Percentiles rank a stretch among this genome's conserved stretches.
These are phyloP conservation scores for Ambrosiella cleistominuta DNA, from an alignment of 2,329 filamentous ascomycete species.

Conservation along the genomic window DNA sequence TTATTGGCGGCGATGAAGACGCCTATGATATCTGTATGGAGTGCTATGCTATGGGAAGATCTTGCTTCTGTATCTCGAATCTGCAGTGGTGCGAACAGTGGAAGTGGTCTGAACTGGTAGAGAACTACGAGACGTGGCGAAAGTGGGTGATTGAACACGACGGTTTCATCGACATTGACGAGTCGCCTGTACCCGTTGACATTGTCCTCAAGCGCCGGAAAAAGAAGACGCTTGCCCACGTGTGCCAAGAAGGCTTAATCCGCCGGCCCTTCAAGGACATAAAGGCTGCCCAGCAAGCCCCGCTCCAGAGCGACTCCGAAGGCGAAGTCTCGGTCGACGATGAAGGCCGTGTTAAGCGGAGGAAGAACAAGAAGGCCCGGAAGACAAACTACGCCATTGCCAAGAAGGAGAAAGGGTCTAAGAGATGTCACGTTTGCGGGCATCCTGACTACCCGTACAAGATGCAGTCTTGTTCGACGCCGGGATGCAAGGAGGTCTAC, in stretches of 20 bases:
- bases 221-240: slow-evolving; percentile 70
- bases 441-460: slow-evolving; percentile 70
- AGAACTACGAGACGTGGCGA: slow-evolving; percentile 71
- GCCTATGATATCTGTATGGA: slow-evolving; percentile 97
- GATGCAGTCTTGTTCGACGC: slow-evolving; percentile 57
- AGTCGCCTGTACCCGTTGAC: slow-evolving; percentile 52
- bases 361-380: not conserved
- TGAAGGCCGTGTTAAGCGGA: slow-evolving; percentile 27
- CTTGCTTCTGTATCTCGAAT: slow-evolving; percentile 72
- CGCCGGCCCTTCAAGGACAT: slow-evolving; percentile 69
- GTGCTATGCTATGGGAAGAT: slow-evolving; percentile 93
- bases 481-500: slow-evolving; percentile 55
- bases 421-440: slow-evolving; percentile 68
- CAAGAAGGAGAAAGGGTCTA: slow-evolving; percentile 25
- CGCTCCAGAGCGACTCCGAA: slow-evolving; percentile 24
- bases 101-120: slow-evolving; percentile 58
- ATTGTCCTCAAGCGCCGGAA: slow-evolving; percentile 47
- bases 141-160: slow-evolving; percentile 58
- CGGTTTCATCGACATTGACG: slow-evolving; percentile 44
- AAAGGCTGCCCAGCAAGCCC: slow-evolving; percentile 34
- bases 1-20: slow-evolving; percentile 53
- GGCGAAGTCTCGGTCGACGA: slow-evolving; percentile 40
- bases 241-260: slow-evolving; percentile 81
- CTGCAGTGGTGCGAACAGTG: slow-evolving; percentile 90
- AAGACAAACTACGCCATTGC: not conserved